A percentile compares a stretch with the other conserved stretches of the same genome.
These are phyloP conservation scores for Tylopilus plumbeoviolaceoides DNA, from an alignment of 768 basidiomycete genomes.

Conservation along the genomic window DNA sequence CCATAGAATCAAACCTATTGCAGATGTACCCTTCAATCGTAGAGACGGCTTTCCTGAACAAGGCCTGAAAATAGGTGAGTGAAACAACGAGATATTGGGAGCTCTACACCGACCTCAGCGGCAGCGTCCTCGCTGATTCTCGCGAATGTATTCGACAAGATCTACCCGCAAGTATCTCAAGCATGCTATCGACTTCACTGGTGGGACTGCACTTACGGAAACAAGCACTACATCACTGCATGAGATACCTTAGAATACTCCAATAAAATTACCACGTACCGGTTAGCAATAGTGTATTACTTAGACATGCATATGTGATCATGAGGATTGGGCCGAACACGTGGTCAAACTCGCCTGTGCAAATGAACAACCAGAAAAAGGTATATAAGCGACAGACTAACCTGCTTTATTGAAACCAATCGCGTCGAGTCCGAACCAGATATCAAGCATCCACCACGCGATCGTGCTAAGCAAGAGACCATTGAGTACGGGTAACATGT, in stretches of 20 bases:
- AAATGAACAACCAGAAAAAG: constrained; percentile 2
- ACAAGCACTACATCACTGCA: constrained; percentile 56
- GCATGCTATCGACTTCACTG: background rate
- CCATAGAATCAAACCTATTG: background rate
- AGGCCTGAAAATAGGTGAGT: constrained; percentile 50
- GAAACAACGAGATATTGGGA: background rate
- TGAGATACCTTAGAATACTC: background rate
- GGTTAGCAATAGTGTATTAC: constrained; percentile 89
- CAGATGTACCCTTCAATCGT: constrained; percentile 82
- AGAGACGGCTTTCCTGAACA: constrained; percentile 91
- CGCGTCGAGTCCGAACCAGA: constrained; percentile 95
- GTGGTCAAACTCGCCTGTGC: constrained; percentile 71
- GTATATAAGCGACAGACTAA: constrained; percentile 35
- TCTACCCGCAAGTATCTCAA: constrained; percentile 44
- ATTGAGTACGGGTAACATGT: background rate
- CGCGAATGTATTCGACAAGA: constrained; percentile 93
- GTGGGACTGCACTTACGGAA: constrained; percentile 47
- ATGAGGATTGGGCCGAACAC: constrained; percentile 89
- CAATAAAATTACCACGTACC: constrained; percentile 41
- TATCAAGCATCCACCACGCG: constrained; percentile 93
- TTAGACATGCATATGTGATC: constrained; percentile 87
- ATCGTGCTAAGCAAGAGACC: constrained; percentile 44
- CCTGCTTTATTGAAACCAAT: constrained; percentile 81
- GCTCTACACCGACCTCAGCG: constrained; percentile 60
- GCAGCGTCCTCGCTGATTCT: constrained; percentile 90